Evolutionary conservation across 1,139 yeast species (phyloP).

Genomic region (Torulaspora globosa): DNA sequence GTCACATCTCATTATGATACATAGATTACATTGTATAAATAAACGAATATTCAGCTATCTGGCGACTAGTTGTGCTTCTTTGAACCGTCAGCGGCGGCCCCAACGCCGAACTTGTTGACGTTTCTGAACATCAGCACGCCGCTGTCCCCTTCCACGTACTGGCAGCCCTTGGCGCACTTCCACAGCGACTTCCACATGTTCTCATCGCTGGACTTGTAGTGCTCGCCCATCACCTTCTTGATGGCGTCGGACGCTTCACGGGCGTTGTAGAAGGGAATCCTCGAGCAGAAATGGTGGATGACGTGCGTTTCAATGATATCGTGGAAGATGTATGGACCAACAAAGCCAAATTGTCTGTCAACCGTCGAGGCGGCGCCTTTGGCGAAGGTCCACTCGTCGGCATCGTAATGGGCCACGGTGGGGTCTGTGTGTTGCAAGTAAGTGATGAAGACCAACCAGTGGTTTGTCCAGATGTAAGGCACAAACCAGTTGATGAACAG

Average conservation of each 20-base stretch:
- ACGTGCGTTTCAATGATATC: slow-evolving; percentile 90
- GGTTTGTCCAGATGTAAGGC: slow-evolving; percentile 80
- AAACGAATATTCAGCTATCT: slow-evolving; percentile 4
- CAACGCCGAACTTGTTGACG: slow-evolving; percentile 52
- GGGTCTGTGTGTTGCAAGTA: slow-evolving; percentile 84
- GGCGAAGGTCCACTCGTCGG: slow-evolving; percentile 76
- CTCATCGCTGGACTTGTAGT: slow-evolving; percentile 62
- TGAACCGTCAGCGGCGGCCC: slow-evolving; percentile 10
- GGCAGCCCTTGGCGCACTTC: slow-evolving; percentile 69
- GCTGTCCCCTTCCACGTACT: slow-evolving; percentile 75
- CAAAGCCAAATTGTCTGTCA: slow-evolving; percentile 77
- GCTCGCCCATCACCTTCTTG: slow-evolving; percentile 76
- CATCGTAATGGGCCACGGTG: slow-evolving; percentile 71
- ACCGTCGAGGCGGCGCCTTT: slow-evolving; percentile 87
- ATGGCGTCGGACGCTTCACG: slow-evolving; percentile 77
- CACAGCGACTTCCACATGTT: slow-evolving; percentile 72
- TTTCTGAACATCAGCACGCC: slow-evolving; percentile 80
- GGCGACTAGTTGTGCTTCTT: slow-evolving; percentile 6
- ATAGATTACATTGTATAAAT: slow-evolving; percentile 4
- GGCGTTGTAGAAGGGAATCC: slow-evolving; percentile 84
- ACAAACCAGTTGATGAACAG: slow-evolving; percentile 67
- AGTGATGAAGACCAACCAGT: slow-evolving; percentile 85
- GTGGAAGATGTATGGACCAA: slow-evolving; percentile 78
- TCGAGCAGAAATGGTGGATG: slow-evolving; percentile 75
- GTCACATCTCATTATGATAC: neutral